Base-by-base conservation (phyloP, 78 protist genomes). In the Mantamonas sphyraenae region DNA sequence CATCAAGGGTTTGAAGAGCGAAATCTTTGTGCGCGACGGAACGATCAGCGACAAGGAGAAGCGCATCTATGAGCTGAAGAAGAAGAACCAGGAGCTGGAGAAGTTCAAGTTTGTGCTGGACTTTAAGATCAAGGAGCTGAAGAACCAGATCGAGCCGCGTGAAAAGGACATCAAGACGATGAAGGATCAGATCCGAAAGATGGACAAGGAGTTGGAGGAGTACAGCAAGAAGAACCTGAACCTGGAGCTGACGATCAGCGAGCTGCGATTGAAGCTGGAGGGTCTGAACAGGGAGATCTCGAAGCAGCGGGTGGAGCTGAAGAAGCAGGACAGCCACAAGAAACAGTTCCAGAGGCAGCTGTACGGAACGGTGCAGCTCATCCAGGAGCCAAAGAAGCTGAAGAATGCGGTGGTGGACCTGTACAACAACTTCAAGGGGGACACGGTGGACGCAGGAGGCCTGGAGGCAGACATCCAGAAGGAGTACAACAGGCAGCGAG, bases 71-170 rank as follows among this genome's bases (percentile, higher is more conserved):
- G 95, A 86, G 26, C 74, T 90, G 38, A 90, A 89, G 76, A 84
- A 81, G 76, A 79, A 79, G 78, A 90, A 90, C 72, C 90, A 86
- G 64, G 86, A 84, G 70, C 61, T 83, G 31, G 94, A 90, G 42
- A 90, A 90, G 67, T 79, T 82, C 71, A 85, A 85, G 74, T 84
- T 85, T 61, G 94, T 89, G n/a, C 80, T 89, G 50, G 90, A 86
- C 55, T 74, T 77, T 78, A 89, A 84, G 65, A 85, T 82, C 80
- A 68, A 77, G 60, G 86, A 84, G 74, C 74, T 84, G 30, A 89
- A 84, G 73, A 64, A 63, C 64, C 93, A 89, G 71, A 84, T 89
- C 42, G 87, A 89, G 70, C 93, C 93, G 28, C 53, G 83, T 30
- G 80, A 89, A 59, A 34, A n/a, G 2, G 77, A 85, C 51, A 68